Evolutionary conservation across 2,329 filamentous ascomycete genomes (phyloP).

Genomic region (Penicillium decumbens): DNA sequence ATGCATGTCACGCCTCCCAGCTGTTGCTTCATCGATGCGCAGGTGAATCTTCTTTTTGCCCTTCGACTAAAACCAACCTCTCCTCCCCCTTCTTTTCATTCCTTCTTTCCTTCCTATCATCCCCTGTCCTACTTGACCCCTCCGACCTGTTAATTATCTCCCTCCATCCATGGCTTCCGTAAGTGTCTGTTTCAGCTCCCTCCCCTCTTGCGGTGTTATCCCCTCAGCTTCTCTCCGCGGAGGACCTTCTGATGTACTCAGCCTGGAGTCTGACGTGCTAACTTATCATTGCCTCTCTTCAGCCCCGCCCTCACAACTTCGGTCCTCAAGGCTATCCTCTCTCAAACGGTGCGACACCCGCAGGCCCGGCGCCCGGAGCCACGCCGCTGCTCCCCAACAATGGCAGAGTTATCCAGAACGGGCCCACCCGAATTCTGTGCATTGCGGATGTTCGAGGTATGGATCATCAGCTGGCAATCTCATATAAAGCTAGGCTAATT

Average conservation of each 20-base stretch:
- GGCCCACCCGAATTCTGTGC: slow-evolving; percentile 46
- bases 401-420: slow-evolving; percentile 47
- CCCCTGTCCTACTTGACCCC: background rate
- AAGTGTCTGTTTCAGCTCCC: slow-evolving; percentile 26
- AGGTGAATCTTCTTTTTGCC: slow-evolving; percentile 22
- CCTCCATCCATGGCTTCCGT: slow-evolving; percentile 46
- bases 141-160: slow-evolving; percentile 1
- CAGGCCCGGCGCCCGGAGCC: slow-evolving; percentile 44
- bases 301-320: slow-evolving; percentile 46
- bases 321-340: slow-evolving; percentile 43
- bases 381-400: slow-evolving; percentile 49
- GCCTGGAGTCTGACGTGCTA: slow-evolving; percentile 14
- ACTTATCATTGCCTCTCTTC: slow-evolving; percentile 12
- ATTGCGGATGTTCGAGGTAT: slow-evolving; percentile 51
- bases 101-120: slow-evolving; percentile 9
- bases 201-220: slow-evolving; percentile 15
- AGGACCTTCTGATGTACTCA: slow-evolving; percentile 9
- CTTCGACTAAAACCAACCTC: slow-evolving; percentile 14
- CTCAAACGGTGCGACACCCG: slow-evolving; percentile 43
- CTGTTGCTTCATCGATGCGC: slow-evolving; percentile 20
- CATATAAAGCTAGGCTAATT: slow-evolving; percentile 14
- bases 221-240: slow-evolving; percentile 17
- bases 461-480: background rate
- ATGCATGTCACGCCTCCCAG: slow-evolving; percentile 12
- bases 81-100: slow-evolving; percentile 13